Conservation (phyloP, 2,329 filamentous ascomycete species). For the Diaporthe batatas region DNA sequence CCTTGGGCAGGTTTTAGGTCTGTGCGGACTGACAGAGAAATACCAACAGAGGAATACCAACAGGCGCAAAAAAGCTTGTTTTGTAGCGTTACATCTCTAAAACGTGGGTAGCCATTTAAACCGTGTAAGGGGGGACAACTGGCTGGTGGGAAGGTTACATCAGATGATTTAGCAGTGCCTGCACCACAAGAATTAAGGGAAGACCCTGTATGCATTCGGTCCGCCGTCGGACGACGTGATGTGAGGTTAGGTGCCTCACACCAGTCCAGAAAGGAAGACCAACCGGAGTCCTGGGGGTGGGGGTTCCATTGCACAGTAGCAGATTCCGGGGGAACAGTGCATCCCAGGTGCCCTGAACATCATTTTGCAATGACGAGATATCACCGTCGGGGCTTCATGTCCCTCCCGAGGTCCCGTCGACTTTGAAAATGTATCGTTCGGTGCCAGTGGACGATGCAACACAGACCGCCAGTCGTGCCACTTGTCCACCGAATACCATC, state of each 20-base stretch:
- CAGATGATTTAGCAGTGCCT: no score
- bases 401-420: background rate
- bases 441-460: conserved; percentile 4
- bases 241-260: background rate
- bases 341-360: background rate
- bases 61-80: no score
- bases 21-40: no score
- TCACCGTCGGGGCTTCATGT: background rate
- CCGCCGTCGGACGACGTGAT: background rate
- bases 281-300: background rate
- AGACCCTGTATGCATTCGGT: background rate
- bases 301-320: conserved; percentile 19
- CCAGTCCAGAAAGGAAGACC: background rate
- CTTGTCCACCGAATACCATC: background rate
- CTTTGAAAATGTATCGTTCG: background rate
- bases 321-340: conserved; percentile 12
- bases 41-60: no score
- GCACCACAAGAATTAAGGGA: background rate
- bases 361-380: background rate
- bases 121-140: no score
- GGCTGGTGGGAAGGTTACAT: no score
- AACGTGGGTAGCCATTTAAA: no score
- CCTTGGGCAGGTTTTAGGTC: no score
- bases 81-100: no score
- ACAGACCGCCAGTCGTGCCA: background rate